Evolutionary conservation across 371 early-diverging fungal species (phyloP).

Genomic region (Mucor indicus): DNA sequence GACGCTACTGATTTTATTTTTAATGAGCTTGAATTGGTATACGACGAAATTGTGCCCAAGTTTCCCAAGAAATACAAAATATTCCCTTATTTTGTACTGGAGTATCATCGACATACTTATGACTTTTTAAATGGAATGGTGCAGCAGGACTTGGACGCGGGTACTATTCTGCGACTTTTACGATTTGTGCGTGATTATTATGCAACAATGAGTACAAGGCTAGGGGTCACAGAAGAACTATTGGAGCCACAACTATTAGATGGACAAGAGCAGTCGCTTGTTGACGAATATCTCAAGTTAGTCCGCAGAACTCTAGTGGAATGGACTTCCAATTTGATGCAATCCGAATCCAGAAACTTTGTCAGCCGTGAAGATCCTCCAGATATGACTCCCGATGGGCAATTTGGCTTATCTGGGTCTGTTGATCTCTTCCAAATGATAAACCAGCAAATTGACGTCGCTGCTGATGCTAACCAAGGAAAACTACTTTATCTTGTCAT

Average conservation of each 20-base stretch:
- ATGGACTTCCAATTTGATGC: conserved; percentile 89
- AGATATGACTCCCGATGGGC: conserved; percentile 72
- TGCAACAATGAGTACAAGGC: conserved; percentile 75
- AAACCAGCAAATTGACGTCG: conserved; percentile 94
- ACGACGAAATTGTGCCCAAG: conserved; percentile 81
- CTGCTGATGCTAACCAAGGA: conserved; percentile 78
- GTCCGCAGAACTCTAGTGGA: conserved; percentile 81
- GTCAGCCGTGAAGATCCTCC: conserved; percentile 70
- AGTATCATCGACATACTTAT: conserved; percentile 91
- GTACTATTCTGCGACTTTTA: conserved; percentile 76
- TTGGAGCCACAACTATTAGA: conserved; percentile 90
- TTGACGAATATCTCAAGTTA: conserved; percentile 85
- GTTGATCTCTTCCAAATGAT: conserved; percentile 93
- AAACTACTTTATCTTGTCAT: conserved; percentile 85
- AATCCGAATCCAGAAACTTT: conserved; percentile 80
- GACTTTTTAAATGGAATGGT: conserved; percentile 72
- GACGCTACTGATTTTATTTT: conserved; percentile 79
- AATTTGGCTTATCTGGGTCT: conserved; percentile 78
- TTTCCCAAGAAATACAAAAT: conserved; percentile 92
- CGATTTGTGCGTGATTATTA: conserved; percentile 93
- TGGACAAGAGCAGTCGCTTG: conserved; percentile 86
- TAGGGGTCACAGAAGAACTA: conserved; percentile 87
- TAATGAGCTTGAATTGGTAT: conserved; percentile 84
- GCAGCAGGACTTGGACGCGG: conserved; percentile 69
- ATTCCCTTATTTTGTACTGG: conserved; percentile 87